phyloP scores from a whole-genome alignment of 768 basidiomycete species.

The Suillus subluteus region DNA sequence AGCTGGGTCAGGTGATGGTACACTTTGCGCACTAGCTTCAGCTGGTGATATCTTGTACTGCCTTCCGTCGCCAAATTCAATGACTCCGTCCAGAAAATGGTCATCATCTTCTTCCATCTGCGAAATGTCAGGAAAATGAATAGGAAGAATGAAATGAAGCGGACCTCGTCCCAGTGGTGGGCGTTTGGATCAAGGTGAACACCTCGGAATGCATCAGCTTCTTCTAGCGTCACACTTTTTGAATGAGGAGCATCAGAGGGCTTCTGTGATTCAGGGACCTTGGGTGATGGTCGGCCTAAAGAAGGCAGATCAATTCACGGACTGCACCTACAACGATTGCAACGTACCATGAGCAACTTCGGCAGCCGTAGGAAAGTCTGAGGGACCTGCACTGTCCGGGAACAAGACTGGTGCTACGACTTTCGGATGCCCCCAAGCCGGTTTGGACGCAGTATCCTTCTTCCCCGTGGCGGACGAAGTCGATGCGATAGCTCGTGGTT shows the following conservation, averaged over 20 bases:
- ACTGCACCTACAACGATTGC: conserved; percentile 17
- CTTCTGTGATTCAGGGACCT: conserved; percentile 42
- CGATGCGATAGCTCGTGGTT: conserved; percentile 48
- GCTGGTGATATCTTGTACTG: conserved; percentile 81
- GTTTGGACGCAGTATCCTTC: conserved; percentile 44
- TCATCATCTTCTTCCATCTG: conserved; percentile 94
- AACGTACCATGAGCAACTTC: conserved; percentile 86
- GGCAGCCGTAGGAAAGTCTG: conserved; percentile 95
- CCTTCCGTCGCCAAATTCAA: conserved; percentile 95
- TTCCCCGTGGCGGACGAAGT: conserved; percentile 38
- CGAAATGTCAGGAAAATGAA: conserved; percentile 13
- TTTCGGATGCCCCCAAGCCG: conserved; percentile 75
- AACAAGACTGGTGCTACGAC: conserved; percentile 36
- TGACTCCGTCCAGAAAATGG: conserved; percentile 84
- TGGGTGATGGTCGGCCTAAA: conserved; percentile 20
- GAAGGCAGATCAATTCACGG: background rate
- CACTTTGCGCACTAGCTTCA: conserved; percentile 24
- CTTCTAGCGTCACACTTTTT: conserved; percentile 71
- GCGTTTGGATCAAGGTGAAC: conserved; percentile 92
- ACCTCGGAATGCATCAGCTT: conserved; percentile 93
- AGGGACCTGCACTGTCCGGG: conserved; percentile 47
- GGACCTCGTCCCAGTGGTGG: conserved; percentile 97
- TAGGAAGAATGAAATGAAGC: conserved; percentile 31
- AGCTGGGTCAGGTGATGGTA: conserved; percentile 10
- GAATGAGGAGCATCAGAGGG: conserved; percentile 52